Percentiles rank a stretch among this genome's conserved stretches.
Evolutionary conservation across 768 basidiomycete genomes (phyloP).

Genomic region (Lentinula sp.): DNA sequence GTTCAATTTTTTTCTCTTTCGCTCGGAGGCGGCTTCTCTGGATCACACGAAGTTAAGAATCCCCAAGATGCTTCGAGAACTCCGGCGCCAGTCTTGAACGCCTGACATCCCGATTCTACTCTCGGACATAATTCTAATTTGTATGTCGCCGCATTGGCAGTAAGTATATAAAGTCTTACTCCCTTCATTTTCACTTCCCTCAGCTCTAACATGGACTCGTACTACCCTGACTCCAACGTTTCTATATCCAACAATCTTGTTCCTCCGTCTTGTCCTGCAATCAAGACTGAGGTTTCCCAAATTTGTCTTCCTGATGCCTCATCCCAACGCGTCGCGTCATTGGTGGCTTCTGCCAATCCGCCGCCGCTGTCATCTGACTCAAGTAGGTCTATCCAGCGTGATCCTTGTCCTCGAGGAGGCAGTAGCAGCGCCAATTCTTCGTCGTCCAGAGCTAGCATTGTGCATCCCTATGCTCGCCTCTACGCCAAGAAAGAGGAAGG

Average conservation of each 20-base stretch:
- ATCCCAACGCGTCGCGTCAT: background rate
- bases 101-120: constrained; percentile 2
- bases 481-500: constrained; percentile 57
- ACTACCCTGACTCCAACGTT: background rate
- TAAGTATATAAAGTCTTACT: background rate
- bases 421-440: background rate
- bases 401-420: background rate
- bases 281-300: background rate
- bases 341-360: background rate
- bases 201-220: background rate
- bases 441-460: constrained; percentile 21
- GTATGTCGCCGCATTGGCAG: background rate
- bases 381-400: background rate
- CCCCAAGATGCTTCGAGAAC: background rate
- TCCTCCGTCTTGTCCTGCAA: background rate
- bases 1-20: background rate
- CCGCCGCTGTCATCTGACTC: background rate
- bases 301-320: background rate
- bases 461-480: constrained; percentile 67
- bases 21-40: background rate
- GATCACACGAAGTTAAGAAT: background rate
- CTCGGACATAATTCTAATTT: background rate
- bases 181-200: background rate
- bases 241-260: background rate
- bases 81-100: background rate